Conservation (phyloP, 148 eudicot species). For the Tetragonia tetragonoides region DNA sequence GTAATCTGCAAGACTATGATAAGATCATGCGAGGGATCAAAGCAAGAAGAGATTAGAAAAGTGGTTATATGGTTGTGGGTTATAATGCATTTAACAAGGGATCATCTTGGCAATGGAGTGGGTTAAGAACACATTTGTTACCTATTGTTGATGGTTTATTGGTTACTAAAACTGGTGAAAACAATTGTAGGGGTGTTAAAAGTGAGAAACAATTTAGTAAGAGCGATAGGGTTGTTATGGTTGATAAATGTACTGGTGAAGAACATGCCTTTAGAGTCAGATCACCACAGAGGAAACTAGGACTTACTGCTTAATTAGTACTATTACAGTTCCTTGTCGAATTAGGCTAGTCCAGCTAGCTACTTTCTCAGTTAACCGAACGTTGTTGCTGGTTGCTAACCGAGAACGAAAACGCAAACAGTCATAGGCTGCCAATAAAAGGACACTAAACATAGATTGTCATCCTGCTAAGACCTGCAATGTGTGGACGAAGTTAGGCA, state of each 20-base stretch:
- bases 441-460: too few relatives aligned
- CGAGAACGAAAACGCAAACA: too few relatives aligned
- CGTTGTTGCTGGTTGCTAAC: too few relatives aligned
- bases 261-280: constrained; percentile 79
- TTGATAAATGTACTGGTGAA: constrained; percentile 81
- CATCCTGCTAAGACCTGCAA: too few relatives aligned
- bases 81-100: constrained; percentile 50
- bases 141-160: constrained; percentile 83
- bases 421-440: too few relatives aligned
- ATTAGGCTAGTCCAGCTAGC: neutral
- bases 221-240: constrained; percentile 69
- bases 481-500: too few relatives aligned
- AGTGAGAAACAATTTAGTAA: constrained; percentile 23
- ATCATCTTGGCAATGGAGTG: constrained; percentile 38
- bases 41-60: neutral
- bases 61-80: constrained; percentile 44
- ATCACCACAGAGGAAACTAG: constrained; percentile 39
- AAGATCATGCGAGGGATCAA: constrained; percentile 18
- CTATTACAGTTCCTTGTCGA: neutral
- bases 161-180: constrained; percentile 42
- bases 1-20: constrained; percentile 26
- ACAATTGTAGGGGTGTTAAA: neutral
- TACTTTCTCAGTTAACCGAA: too few relatives aligned
- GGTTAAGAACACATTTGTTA: constrained; percentile 40
- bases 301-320: constrained; percentile 17